These are phyloP conservation scores for Fragaria iinumae DNA, from an alignment of 306 rosid species.

Conservation along the genomic window DNA sequence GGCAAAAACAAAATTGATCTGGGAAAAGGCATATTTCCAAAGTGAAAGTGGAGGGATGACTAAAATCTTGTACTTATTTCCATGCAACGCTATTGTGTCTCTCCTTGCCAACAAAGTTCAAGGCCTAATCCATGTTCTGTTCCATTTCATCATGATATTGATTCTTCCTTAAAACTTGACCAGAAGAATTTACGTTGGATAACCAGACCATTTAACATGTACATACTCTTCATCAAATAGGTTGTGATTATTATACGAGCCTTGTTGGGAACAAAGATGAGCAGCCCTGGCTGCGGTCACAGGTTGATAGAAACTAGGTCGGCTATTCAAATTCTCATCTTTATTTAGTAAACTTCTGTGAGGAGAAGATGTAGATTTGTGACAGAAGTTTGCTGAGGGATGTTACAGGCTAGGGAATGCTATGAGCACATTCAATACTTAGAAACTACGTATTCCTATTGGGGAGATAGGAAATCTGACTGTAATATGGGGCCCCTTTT, in stretches of 20 bases:
- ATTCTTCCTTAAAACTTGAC: background rate
- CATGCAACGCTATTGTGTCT: conserved; percentile 1
- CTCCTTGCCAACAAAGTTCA: conserved; percentile 11
- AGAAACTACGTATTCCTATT: background rate
- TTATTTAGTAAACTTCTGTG: background rate
- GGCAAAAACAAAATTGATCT: conserved; percentile 1
- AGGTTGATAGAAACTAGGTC: background rate
- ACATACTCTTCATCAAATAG: conserved; percentile 10
- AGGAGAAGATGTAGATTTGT: background rate
- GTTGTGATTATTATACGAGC: background rate
- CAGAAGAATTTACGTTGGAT: background rate
- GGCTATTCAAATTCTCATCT: conserved; percentile 20
- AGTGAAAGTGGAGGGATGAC: background rate
- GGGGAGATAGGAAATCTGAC: background rate
- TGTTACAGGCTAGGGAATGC: background rate
- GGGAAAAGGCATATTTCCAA: background rate
- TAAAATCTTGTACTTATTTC: conserved; percentile 7
- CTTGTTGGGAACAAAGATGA: background rate
- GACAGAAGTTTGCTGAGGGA: background rate
- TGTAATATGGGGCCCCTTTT: background rate
- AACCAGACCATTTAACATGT: background rate
- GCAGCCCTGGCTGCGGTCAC: background rate
- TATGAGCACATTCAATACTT: background rate
- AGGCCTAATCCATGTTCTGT: background rate
- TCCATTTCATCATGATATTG: conserved; percentile 7